Evolutionary conservation across 305 asterid species (phyloP), one percentile per base, ranked within the genome.

Genomic region (Lippia alba): DNA sequence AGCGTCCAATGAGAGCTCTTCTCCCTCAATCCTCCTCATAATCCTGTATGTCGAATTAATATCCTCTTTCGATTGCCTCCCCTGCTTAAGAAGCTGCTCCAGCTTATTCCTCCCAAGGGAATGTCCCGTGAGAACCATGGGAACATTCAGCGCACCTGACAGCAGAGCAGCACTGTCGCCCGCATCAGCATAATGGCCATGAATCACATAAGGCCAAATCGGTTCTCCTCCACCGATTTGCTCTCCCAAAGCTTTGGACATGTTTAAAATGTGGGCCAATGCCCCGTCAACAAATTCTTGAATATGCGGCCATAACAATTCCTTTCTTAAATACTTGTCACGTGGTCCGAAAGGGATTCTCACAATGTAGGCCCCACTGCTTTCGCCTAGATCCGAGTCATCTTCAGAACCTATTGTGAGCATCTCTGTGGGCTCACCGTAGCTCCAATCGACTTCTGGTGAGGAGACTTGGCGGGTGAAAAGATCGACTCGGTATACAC

Each of bases 381-480:
- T 87, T 82, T 87, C 95, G 59, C 97, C 96, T 15, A 78, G 60
- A 55, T 78, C 87, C 7, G 74, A 4, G 41, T 36, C 90, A 74
- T 85, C 96, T 55, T 86, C 96, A 0, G 84, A 32, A 0, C 84
- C 84, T 0, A 84, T 70, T 15, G 81, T 82, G 51, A 91, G 89
- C 98, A 93, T 93, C 76, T 91, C 97, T 2, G 92, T 76, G 1
- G 97, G 96, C 75, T 91, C 96, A 1, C 92, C 97, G n/a, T 91
- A 91, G 69, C 92, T 91, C 92, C 91, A 89, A 57, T 85, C 94
- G 16, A 91, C 91, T 57, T 91, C 97, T 0, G 97, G 82, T 41
- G 96, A 85, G 45, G 85, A 81, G n/a, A 91, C 75, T 81, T 91
- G 97, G 16, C 97, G 82, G 33, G 97, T 91, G 77, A 91, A 81